Evolutionary conservation across 805 yeast species (phyloP).

Genomic region (Ascoidea asiatica): DNA sequence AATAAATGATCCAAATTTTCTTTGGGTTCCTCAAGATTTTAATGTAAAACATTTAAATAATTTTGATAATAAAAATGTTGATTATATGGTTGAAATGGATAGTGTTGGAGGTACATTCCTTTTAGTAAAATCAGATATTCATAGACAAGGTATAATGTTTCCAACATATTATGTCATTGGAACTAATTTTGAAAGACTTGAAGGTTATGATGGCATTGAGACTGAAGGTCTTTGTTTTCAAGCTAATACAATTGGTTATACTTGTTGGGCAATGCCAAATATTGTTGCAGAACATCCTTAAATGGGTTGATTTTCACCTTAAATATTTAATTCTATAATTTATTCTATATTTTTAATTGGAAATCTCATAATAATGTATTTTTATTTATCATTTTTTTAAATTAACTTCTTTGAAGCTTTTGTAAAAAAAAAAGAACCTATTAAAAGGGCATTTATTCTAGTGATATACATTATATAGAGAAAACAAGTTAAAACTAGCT

Average conservation of each 20-base stretch:
- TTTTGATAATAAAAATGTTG: too few species aligned
- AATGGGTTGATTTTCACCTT: too few species aligned
- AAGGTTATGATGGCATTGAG: slow-evolving; percentile 36
- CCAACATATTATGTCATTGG: slow-evolving; percentile 29
- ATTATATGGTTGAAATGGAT: slow-evolving; percentile 18
- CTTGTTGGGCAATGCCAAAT: slow-evolving; percentile 37
- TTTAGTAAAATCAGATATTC: slow-evolving; percentile 27
- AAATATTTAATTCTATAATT: too few species aligned
- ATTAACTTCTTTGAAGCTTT: too few species aligned
- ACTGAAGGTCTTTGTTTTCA: slow-evolving; percentile 38
- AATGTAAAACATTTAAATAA: slow-evolving; percentile 12
- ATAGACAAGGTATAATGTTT: slow-evolving; percentile 28
- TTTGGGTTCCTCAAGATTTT: slow-evolving; percentile 11
- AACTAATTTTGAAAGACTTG: slow-evolving; percentile 25
- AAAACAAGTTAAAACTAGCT: too few species aligned
- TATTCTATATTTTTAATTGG: too few species aligned
- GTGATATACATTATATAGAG: too few species aligned
- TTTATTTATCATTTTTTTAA: too few species aligned
- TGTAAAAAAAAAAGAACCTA: too few species aligned
- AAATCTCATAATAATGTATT: too few species aligned
- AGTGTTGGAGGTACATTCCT: slow-evolving; percentile 41
- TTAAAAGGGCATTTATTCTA: too few species aligned
- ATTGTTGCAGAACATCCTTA: slow-evolving; percentile 27
- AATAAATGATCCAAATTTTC: too few species aligned
- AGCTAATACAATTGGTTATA: slow-evolving; percentile 28